Conservation (phyloP, 345 rosid species). For the Eucalyptus sideroxylon region DNA sequence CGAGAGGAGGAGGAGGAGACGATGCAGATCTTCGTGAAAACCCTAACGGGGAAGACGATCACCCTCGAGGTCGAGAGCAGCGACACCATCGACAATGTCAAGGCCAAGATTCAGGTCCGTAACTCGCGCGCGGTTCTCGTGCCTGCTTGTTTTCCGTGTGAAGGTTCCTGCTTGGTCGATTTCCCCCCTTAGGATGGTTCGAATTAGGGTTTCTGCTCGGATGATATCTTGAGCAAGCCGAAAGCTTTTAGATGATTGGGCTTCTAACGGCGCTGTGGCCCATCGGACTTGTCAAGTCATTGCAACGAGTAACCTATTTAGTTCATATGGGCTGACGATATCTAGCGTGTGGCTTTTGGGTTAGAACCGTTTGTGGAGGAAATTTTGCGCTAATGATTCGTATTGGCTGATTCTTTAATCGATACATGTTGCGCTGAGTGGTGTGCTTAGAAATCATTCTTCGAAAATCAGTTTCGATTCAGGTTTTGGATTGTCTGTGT, state of each 20-base stretch:
- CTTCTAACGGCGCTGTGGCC: not conserved
- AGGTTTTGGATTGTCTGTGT: too few species aligned
- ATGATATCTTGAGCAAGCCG: not conserved
- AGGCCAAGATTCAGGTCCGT: conserved; percentile 12
- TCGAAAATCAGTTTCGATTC: too few species aligned
- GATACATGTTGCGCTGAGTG: too few species aligned
- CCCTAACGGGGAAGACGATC: conserved; percentile 11
- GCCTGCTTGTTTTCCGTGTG: not conserved
- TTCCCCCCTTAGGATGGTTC: not conserved
- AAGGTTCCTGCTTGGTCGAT: not conserved
- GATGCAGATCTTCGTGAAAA: conserved; percentile 16
- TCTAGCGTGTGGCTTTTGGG: too few species aligned
- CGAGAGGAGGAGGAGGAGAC: not conserved
- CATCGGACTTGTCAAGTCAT: not conserved
- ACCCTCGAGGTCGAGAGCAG: conserved; percentile 14
- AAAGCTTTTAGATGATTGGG: not conserved
- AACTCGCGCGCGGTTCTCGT: not conserved
- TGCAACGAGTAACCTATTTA: too few species aligned
- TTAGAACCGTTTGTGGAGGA: too few species aligned
- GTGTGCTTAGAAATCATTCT: too few species aligned
- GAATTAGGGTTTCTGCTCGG: not conserved
- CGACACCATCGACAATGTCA: conserved; percentile 10
- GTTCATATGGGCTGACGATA: too few species aligned
- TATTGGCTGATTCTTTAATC: too few species aligned
- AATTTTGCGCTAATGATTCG: too few species aligned